Percentiles rank a stretch among this genome's conserved stretches.
These are phyloP conservation scores for Nitzschia sp. DNA, from an alignment of 108 stramenopile species.

Conservation along the genomic window DNA sequence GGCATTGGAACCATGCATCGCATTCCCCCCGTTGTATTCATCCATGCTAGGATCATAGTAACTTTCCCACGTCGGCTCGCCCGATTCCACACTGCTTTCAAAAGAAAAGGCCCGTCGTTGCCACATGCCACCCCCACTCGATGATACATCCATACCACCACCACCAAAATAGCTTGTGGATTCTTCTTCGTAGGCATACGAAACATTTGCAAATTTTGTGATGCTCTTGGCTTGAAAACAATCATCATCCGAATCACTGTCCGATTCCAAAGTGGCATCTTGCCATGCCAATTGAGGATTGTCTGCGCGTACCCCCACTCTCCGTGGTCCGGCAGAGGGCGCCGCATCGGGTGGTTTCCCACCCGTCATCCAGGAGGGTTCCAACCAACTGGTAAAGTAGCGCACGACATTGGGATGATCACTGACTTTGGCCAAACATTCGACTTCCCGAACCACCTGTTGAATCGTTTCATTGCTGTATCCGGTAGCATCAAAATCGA, in stretches of 20 bases:
- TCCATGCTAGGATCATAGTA: constrained; percentile 13
- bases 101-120: constrained; percentile 13
- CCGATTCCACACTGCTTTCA: constrained; percentile 19
- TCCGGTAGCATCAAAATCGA: constrained; percentile 75
- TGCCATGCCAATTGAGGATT: neutral
- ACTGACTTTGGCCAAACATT: constrained; percentile 72
- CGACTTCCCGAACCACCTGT: constrained; percentile 84
- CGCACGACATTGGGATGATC: constrained; percentile 91
- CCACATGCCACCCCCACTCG: constrained; percentile 2
- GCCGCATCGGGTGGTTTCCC: constrained; percentile 19
- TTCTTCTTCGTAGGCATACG: neutral
- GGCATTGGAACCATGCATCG: constrained; percentile 19
- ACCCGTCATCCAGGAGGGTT: constrained; percentile 88
- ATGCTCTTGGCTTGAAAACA: neutral
- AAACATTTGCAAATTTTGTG: neutral
- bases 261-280: too few species aligned
- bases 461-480: constrained; percentile 66
- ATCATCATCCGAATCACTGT: too few species aligned
- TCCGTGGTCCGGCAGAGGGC: neutral
- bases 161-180: neutral
- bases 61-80: neutral
- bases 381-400: constrained; percentile 92
- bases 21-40: neutral
- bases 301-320: neutral
- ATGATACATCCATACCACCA: neutral